Conservation (phyloP, 2,329 filamentous ascomycete species). For the Paecilomyces sp. region DNA sequence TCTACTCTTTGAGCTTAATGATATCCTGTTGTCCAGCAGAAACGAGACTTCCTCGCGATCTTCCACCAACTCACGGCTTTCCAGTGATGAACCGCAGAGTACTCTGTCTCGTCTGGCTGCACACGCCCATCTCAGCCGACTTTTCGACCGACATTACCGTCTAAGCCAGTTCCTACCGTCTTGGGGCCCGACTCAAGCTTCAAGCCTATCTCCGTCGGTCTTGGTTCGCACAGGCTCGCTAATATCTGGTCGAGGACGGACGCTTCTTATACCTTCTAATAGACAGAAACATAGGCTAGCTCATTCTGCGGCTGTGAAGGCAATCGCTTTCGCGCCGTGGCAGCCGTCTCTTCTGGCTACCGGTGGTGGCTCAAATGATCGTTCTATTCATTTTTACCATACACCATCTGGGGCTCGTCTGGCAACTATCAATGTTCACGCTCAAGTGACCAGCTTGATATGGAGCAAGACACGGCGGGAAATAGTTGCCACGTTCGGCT, state of each 20-base stretch:
- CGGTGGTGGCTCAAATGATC: constrained; percentile 88
- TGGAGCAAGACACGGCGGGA: constrained; percentile 83
- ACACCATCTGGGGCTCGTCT: constrained; percentile 73
- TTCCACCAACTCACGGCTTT: neutral
- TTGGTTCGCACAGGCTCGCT: constrained; percentile 19
- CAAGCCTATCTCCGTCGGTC: constrained; percentile 12
- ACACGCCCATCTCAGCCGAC: constrained; percentile 11
- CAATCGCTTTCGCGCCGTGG: constrained; percentile 96
- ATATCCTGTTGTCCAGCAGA: constrained; percentile 38
- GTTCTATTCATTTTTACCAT: constrained; percentile 94
- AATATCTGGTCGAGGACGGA: constrained; percentile 25
- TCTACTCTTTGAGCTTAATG: constrained; percentile 66
- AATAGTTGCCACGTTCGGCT: constrained; percentile 90
- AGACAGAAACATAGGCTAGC: constrained; percentile 64
- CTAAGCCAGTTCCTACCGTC: constrained; percentile 19
- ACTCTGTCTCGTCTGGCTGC: constrained; percentile 16
- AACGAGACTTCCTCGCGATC: neutral
- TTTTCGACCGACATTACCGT: constrained; percentile 15
- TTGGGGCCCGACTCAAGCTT: constrained; percentile 14
- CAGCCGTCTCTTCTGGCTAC: constrained; percentile 79
- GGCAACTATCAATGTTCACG: constrained; percentile 83
- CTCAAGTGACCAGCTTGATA: constrained; percentile 86
- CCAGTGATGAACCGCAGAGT: constrained; percentile 4
- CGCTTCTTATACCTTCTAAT: constrained; percentile 47
- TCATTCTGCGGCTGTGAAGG: constrained; percentile 87